Evolutionary conservation across 2,329 filamentous ascomycete genomes (phyloP).

Genomic region (Teratosphaeriaceae sp.): DNA sequence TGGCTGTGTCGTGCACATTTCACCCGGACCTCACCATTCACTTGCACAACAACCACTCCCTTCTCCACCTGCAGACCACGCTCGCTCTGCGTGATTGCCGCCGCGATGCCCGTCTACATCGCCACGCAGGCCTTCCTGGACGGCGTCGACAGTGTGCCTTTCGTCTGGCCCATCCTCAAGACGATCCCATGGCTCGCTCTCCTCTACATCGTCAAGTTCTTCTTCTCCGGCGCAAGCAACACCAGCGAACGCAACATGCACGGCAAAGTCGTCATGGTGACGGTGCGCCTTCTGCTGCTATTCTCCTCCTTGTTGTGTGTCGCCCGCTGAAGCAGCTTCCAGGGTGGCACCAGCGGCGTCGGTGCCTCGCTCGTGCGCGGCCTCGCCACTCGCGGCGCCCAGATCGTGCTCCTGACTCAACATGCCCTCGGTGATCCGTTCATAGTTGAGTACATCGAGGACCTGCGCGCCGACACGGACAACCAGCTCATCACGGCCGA

Average conservation of each 20-base stretch:
- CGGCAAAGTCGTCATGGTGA: conserved; percentile 88
- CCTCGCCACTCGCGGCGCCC: conserved; percentile 75
- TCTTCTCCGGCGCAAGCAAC: conserved; percentile 69
- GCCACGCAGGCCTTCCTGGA: conserved; percentile 48
- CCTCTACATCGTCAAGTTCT: conserved; percentile 61
- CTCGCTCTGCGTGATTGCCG: too few relatives aligned
- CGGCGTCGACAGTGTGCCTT: conserved; percentile 45
- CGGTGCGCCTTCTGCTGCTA: conserved; percentile 49
- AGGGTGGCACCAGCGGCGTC: conserved; percentile 88
- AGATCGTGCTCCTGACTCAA: conserved; percentile 83
- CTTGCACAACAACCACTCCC: conserved; percentile 4
- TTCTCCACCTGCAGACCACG: too few relatives aligned
- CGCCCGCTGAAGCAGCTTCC: background rate
- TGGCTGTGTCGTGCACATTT: too few relatives aligned
- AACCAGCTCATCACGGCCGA: conserved; percentile 94
- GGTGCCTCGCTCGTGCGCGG: conserved; percentile 69
- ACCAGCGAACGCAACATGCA: conserved; percentile 77
- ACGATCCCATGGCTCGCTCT: conserved; percentile 45
- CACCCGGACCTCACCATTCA: too few relatives aligned
- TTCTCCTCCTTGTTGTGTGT: background rate
- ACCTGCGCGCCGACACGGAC: conserved; percentile 66
- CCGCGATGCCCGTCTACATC: conserved; percentile 55
- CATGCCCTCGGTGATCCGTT: conserved; percentile 77
- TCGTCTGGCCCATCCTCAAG: conserved; percentile 37
- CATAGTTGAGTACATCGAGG: conserved; percentile 85